Evolutionary conservation across 768 basidiomycete genomes (phyloP), one percentile per base, ranked within the genome.

Genomic region (Suillus clintonianus): DNA sequence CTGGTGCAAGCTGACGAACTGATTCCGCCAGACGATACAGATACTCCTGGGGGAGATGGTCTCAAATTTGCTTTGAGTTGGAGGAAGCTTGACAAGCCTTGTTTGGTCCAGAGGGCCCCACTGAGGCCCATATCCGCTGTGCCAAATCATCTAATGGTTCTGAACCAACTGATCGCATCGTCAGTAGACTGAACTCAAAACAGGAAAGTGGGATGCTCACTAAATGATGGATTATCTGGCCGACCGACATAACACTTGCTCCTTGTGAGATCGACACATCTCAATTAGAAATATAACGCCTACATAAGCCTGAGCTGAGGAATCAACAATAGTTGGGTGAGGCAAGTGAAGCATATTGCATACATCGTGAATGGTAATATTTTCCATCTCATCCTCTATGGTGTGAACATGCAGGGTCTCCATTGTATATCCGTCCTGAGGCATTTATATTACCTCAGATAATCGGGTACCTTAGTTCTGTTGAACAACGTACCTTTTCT

Each of bases 101-200:
- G 80, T 99, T 99, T 3, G 80, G 85, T 0, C 96, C 96, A 0
- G 95, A 97, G 0, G 95, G 95, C 1, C 96, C 96, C 0, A 86
- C 82, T 0, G 91, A 88, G 30, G 76, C 74, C 84, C 88, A 90
- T 57, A 99, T 97, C 4, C 80, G 80, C 37, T 83, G 70, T 0
- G 94, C 88, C 5, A 96, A 85, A 3, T 68, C 62, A 43, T 88
- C 85, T n/a, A 95, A 77, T 0, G 90, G 87, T 72, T 96, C 92
- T 8, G 90, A 89, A 3, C 93, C 95, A 54, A 94, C 95, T 96
- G 64, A 59, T 4, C 8, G 9, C 4, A 37, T 27, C 10, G 11
- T 43, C n/a, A 57, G 11, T 10, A 8, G 11, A 34, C 15, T 15
- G 9, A 30, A 15, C 55, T 59, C 7, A 3, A 48, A 64, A 15